Base-by-base conservation (phyloP, 352 stramenopile genomes). In the Phytophthora aleatoria region DNA sequence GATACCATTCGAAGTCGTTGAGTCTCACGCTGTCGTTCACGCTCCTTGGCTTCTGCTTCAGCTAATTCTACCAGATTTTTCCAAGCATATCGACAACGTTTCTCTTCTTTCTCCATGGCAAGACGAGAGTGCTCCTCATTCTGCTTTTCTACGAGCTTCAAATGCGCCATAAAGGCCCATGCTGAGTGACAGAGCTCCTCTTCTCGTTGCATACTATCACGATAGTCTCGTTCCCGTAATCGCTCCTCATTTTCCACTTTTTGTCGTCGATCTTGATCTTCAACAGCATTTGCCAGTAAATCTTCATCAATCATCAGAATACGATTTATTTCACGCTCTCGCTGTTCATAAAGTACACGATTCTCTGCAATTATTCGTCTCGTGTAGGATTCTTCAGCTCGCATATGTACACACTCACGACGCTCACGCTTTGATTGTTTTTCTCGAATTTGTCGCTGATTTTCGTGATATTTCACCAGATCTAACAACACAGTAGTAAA, bases 401-500 rank as follows among this genome's bases (percentile, higher is more conserved):
- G 68, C 79, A 90, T 89, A 16, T 61, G 36, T 6, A 74, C 69
- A 44, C 50, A 60, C 30, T 88, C 81, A 5, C 74, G 70, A 6
- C 49, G 50, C 20, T 79, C 66, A 30, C 71, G 59, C 27, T 65
- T 72, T 5, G 43, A 66, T 35, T 73, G 53, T 11, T 61, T 43
- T 3, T 80, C 67, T 6, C 63, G 35, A 27, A 35, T 52, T 13
- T 74, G 63, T 45, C 63, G 61, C 3, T 66, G 48, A 38, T 31
- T 30, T 48, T 65, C 50, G 39, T 74, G 54, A 26, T 38, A 24
- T 3, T 68, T 55, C 0, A 67, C 24, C 13, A 88, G 11, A 35
- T 84, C 53, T 2, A 67, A 11, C n/a, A 90, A 57, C 15, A 79
- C 72, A 2, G 38, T 13, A 27, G 11, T 13, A 54, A 73, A 73